Evolutionary conservation across 768 basidiomycete genomes (phyloP), one percentile per base, ranked within the genome.

Genomic region (Gloeophyllum trabeum): DNA sequence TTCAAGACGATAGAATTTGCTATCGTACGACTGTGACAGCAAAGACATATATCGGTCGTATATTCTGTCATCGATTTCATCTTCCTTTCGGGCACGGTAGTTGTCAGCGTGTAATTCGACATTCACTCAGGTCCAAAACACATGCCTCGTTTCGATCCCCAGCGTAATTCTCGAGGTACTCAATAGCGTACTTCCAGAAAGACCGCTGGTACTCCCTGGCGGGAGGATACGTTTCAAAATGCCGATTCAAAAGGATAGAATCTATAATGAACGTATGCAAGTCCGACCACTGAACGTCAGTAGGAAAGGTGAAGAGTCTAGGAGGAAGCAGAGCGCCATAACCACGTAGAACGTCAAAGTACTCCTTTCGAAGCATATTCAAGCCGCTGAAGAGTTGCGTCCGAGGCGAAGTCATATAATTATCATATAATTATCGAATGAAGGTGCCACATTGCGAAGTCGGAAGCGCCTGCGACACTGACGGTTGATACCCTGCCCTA

Each of bases 131-230:
- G 41, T 45, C 35, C 22, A 26, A 26, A 5, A 10, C 28, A 21
- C 20, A 41, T 30, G 35, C 35, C 26, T 20, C 5, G 14, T 16
- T 26, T 35, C 43, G 51, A 43, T 25, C 10, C 14, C 16, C 23
- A 10, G 28, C 24, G 24, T 18, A 12, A 10, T 50, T 51, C 57
- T 86, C 85, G 26, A 88, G 61, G 26, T 64, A 54, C 18, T 56
- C 51, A 16, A 87, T 70, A 1, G 63, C 65, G 73, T 79, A 80
- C 59, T 87, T 88, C 83, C 83, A 88, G 54, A 86, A 89, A 2
- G 54, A 46, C 38, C 61, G 61, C 46, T 81, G 82, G 48, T 81
- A 85, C 48, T 73, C 65, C 14, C 49, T 46, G 0, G 84, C 79
- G 0, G 84, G 82, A 3, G 83, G 72, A 50, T 79, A 85, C 21